Conservation (phyloP, 1,284 basidiomycete species). For the Taiwanofungus camphoratus region DNA sequence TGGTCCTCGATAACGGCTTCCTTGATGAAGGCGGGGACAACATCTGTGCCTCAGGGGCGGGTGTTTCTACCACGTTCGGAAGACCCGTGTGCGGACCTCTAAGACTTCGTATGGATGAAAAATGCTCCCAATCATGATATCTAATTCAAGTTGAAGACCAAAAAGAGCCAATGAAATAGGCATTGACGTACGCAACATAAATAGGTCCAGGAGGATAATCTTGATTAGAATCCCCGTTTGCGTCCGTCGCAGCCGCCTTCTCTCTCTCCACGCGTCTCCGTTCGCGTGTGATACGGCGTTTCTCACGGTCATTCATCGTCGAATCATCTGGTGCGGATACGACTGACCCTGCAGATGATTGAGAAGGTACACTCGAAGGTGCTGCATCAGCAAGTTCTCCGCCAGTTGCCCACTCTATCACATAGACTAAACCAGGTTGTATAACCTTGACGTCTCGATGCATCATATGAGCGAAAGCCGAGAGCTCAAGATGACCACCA, state of each 20-base stretch:
- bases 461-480: slow-evolving; percentile 81
- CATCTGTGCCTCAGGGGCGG: slow-evolving; percentile 22
- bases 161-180: background rate
- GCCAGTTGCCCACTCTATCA: slow-evolving; percentile 70
- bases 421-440: slow-evolving; percentile 82
- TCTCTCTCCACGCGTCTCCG: slow-evolving; percentile 31
- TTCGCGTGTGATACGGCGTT: slow-evolving; percentile 31
- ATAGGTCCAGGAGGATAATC: slow-evolving; percentile 39
- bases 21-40: slow-evolving; percentile 16
- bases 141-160: slow-evolving; percentile 31
- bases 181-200: slow-evolving; percentile 70
- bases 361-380: slow-evolving; percentile 25
- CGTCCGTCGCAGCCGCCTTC: slow-evolving; percentile 15
- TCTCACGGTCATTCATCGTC: slow-evolving; percentile 28
- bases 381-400: slow-evolving; percentile 29
- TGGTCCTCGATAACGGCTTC: slow-evolving; percentile 25
- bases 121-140: slow-evolving; percentile 92
- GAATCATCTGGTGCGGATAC: slow-evolving; percentile 21
- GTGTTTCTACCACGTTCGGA: slow-evolving; percentile 61
- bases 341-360: slow-evolving; percentile 17
- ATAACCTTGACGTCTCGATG: slow-evolving; percentile 83
- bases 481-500: slow-evolving; percentile 87
- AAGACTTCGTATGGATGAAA: slow-evolving; percentile 85
- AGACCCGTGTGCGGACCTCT: slow-evolving; percentile 80
- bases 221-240: slow-evolving; percentile 25